Base-by-base conservation (phyloP, 179 eudicot species). In the Silene vulgaris region DNA sequence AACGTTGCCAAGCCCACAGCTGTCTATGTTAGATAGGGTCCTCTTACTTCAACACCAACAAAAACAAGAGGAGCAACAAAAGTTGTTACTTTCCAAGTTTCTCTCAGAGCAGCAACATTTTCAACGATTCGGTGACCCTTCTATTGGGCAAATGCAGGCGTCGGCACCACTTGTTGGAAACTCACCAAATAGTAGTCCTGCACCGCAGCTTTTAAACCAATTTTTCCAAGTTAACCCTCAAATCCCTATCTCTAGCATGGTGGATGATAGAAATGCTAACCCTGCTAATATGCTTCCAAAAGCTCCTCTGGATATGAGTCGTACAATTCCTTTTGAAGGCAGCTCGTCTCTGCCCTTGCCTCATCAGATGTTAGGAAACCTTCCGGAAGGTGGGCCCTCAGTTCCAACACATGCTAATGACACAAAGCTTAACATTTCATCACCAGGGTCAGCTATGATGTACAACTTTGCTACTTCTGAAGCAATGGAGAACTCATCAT, bases 41-140 rank as follows among this genome's bases (percentile, higher is more conserved):
- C 77, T 93, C 82, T 79, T 96, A 77, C 89, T 90, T 80, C 84
- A 88, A 78, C 97, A 92, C 76, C 96, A 95, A 71, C 88, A 90
- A 76, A 86, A 96, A 74, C 90, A 89, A 76, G 99, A 92, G 82
- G 89, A 91, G 85, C 97, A 89, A 80, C 95, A 87, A 62, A 88
- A 80, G 80, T 74, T 90, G 65, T 37, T 91, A 82, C 88, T 93
- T 69, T 88, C 97, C 2, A 95, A 91, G 84, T 86, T 89, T 65
- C 80, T 95, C 63, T 77, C 89, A 5, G 97, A 90, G 72, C 93
- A 88, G 60, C 89, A 84, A 57, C 83, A 83, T 69, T 75, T 69
- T 60, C 96, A 90, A 76, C 86, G 83, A 12, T 78, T 89, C 43
- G 84, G 79, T 56, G 89, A 88, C 69, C 81, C 83, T 75, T 65